phyloP scores from a whole-genome alignment of 2,329 filamentous ascomycete genomes.

The Endoconidiophora laricicola region DNA sequence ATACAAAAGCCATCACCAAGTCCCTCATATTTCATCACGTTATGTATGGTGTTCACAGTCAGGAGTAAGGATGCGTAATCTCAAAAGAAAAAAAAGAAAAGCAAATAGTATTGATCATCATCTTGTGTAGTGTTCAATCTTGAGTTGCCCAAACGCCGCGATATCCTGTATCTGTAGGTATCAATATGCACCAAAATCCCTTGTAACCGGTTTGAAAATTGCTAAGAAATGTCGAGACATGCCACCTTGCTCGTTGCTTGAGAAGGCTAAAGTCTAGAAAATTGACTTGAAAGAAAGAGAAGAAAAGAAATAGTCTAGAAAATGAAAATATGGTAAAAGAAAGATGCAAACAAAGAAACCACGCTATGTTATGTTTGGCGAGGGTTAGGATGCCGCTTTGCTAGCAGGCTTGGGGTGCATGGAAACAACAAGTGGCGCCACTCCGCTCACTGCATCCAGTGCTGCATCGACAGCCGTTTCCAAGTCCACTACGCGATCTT shows the following conservation, averaged over 20 bases:
- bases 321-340: not conserved
- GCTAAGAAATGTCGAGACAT: not conserved
- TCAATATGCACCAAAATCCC: no score
- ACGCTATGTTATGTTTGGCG: not conserved
- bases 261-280: no score
- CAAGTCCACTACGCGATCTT: conserved; percentile 39
- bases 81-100: no score
- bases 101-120: no score
- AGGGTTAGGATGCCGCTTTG: not conserved
- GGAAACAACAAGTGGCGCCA: conserved; percentile 20
- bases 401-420: conserved; percentile 1
- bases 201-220: not conserved
- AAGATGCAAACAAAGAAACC: not conserved
- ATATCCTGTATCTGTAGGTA: no score
- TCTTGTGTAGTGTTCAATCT: no score
- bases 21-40: no score
- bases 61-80: no score
- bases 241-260: not conserved
- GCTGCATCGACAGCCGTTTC: conserved; percentile 45
- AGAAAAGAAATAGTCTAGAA: not conserved
- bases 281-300: not conserved
- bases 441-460: conserved; percentile 40
- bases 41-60: no score
- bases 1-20: no score
- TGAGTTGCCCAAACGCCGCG: no score